These are phyloP conservation scores for Pueraria montana DNA, from an alignment of 306 rosid genomes.

Conservation along the genomic window DNA sequence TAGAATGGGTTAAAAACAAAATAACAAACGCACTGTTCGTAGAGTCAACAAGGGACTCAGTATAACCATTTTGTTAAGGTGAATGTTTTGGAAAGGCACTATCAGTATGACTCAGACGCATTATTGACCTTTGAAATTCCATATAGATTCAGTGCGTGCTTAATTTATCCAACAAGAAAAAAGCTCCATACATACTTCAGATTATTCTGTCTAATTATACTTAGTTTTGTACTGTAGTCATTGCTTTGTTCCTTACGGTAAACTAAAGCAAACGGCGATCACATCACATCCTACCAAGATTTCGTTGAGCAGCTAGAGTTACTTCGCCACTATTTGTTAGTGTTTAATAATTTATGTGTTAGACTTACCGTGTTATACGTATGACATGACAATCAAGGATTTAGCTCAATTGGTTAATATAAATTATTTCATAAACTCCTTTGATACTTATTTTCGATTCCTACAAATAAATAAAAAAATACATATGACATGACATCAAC, in stretches of 20 bases:
- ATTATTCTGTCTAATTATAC: not conserved
- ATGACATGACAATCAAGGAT: too few species aligned
- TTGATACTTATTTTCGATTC: too few species aligned
- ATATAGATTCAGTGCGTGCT: not conserved
- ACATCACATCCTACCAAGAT: not conserved
- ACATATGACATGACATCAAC: too few species aligned
- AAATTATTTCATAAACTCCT: too few species aligned
- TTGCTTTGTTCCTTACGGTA: not conserved
- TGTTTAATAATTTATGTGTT: not conserved
- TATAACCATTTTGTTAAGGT: not conserved
- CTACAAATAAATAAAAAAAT: too few species aligned
- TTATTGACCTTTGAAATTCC: not conserved
- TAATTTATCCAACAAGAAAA: not conserved
- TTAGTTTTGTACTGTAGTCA: not conserved
- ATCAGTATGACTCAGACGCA: too few species aligned
- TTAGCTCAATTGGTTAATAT: too few species aligned
- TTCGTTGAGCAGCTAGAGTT: not conserved
- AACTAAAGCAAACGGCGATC: not conserved
- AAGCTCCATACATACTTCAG: not conserved
- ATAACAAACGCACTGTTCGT: not conserved
- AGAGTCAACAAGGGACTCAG: not conserved
- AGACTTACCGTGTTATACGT: not conserved
- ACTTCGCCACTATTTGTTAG: not conserved
- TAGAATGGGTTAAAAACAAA: not conserved
- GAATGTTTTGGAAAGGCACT: not conserved